These are phyloP conservation scores for Suillus occidentalis DNA, from an alignment of 768 basidiomycete genomes.

Conservation along the genomic window DNA sequence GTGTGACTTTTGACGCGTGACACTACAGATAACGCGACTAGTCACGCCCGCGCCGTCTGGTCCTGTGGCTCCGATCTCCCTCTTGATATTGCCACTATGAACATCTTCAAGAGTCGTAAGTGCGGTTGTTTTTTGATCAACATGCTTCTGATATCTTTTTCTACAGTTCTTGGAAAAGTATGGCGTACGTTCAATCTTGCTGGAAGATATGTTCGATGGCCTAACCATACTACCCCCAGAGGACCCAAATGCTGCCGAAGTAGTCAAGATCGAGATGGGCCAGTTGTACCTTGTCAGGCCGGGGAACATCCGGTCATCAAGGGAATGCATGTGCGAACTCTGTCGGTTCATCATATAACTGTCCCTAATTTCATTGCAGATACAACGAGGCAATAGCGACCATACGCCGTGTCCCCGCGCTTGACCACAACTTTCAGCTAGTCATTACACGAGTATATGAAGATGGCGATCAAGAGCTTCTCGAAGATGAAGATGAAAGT, in stretches of 20 bases:
- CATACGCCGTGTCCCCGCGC: conserved; percentile 76
- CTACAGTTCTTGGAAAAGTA: conserved; percentile 83
- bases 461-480: conserved; percentile 91
- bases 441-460: conserved; percentile 97
- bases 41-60: conserved; percentile 21
- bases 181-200: conserved; percentile 70
- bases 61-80: conserved; percentile 14
- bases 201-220: conserved; percentile 14
- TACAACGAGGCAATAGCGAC: conserved; percentile 96
- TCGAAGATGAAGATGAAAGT: conserved; percentile 95
- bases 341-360: conserved; percentile 2
- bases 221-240: conserved; percentile 49
- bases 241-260: conserved; percentile 92
- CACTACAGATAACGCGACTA: conserved; percentile 24
- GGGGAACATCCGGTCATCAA: conserved; percentile 84
- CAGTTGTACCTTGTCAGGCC: conserved; percentile 90
- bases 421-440: conserved; percentile 84
- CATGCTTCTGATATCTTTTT: conserved; percentile 21
- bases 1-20: conserved; percentile 22
- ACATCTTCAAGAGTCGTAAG: conserved; percentile 82
- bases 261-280: conserved; percentile 91
- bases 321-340: conserved; percentile 91
- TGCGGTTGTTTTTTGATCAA: conserved; percentile 18
- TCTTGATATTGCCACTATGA: conserved; percentile 52
- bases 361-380: conserved; percentile 41